Evolutionary conservation across 495 filamentous ascomycete genomes (phyloP).

Genomic region (Letharia lupina): DNA sequence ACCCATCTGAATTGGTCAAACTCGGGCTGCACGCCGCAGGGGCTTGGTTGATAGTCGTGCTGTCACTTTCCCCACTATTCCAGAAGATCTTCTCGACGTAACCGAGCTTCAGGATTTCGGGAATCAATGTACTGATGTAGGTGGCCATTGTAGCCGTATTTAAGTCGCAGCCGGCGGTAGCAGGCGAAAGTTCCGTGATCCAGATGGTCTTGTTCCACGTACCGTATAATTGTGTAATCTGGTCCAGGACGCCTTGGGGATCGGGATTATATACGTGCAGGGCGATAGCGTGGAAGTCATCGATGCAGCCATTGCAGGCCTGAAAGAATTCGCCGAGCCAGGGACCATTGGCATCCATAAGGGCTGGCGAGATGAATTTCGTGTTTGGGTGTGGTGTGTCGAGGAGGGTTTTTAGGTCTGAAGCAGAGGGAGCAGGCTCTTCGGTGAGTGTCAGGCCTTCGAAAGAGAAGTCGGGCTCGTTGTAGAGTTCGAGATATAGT

Average conservation of each 20-base stretch:
- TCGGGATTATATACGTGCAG: slow-evolving; percentile 21
- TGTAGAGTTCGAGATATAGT: slow-evolving; percentile 24
- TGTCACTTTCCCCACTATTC: slow-evolving; percentile 21
- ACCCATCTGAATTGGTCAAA: slow-evolving; percentile 22
- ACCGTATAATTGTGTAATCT: slow-evolving; percentile 15
- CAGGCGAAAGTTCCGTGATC: slow-evolving; percentile 25
- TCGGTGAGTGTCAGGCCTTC: slow-evolving; percentile 14
- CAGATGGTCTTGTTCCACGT: slow-evolving; percentile 23
- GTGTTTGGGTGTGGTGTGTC: slow-evolving; percentile 11
- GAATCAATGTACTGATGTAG: slow-evolving; percentile 19
- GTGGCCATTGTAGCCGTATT: neutral
- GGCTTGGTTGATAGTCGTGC: neutral
- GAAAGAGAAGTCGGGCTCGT: slow-evolving; percentile 25
- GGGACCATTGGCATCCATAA: slow-evolving; percentile 9
- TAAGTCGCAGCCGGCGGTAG: slow-evolving; percentile 12
- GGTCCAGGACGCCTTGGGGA: slow-evolving; percentile 10
- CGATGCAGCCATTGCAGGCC: slow-evolving; percentile 22
- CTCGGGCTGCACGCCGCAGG: slow-evolving; percentile 22
- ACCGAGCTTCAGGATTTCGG: slow-evolving; percentile 14
- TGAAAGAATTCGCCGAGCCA: slow-evolving; percentile 22
- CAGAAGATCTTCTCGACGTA: slow-evolving; percentile 27
- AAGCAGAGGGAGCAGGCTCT: slow-evolving; percentile 13
- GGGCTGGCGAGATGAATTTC: slow-evolving; percentile 20
- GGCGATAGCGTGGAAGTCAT: slow-evolving; percentile 20
- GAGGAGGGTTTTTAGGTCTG: slow-evolving; percentile 10